These are phyloP conservation scores for Tillandsia fasciculata DNA, from an alignment of 176 grass and related monocot species.

Conservation along the genomic window DNA sequence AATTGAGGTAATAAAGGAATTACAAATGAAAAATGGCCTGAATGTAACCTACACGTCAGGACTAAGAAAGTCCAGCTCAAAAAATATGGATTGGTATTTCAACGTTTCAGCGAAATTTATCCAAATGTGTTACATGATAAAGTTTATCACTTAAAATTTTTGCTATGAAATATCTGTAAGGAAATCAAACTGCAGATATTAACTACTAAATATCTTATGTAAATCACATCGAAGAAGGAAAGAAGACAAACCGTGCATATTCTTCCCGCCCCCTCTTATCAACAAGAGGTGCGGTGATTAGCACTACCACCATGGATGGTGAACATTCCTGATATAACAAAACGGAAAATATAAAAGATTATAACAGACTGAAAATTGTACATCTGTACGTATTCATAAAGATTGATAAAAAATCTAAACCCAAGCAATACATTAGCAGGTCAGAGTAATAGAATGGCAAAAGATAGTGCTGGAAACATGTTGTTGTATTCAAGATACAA, in stretches of 20 bases:
- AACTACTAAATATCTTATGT: neutral
- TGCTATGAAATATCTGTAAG: neutral
- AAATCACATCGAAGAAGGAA: neutral
- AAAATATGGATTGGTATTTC: no score
- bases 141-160: neutral
- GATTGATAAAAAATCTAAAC: neutral
- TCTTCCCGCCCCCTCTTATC: slow-evolving; percentile 64
- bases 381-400: neutral
- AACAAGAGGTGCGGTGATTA: slow-evolving; percentile 75
- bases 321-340: slow-evolving; percentile 43
- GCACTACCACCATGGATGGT: slow-evolving; percentile 45
- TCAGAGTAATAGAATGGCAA: no score
- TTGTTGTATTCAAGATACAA: no score
- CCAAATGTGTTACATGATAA: no score
- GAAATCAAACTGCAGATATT: slow-evolving; percentile 1
- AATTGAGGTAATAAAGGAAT: neutral
- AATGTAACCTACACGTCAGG: slow-evolving; percentile 5
- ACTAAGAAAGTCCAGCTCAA: neutral
- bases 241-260: slow-evolving; percentile 44
- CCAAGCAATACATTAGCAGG: neutral
- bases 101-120: no score
- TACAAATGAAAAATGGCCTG: neutral
- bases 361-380: neutral
- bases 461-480: no score
- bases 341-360: neutral